These are phyloP conservation scores for Nakataea oryzae DNA, from an alignment of 2,329 filamentous ascomycete genomes.

Conservation along the genomic window DNA sequence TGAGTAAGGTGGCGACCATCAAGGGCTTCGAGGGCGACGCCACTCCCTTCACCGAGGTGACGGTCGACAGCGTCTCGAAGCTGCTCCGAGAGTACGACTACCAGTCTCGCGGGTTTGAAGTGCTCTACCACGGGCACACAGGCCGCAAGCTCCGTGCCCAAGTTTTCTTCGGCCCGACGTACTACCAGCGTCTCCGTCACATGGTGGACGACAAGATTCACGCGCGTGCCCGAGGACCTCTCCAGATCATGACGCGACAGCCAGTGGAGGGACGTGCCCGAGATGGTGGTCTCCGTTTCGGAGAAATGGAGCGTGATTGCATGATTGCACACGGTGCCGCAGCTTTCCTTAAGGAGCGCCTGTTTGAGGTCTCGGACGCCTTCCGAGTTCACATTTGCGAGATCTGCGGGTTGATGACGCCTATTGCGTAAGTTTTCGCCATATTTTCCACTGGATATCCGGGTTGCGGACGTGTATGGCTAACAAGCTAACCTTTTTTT, in stretches of 20 bases:
- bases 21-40: slow-evolving; percentile 95
- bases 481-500: slow-evolving; percentile 19
- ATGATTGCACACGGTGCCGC: slow-evolving; percentile 99
- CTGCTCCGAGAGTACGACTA: slow-evolving; percentile 84
- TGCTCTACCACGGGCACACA: slow-evolving; percentile 98
- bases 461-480: too few species aligned
- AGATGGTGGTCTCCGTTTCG: slow-evolving; percentile 96
- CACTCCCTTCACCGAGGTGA: slow-evolving; percentile 95
- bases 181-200: slow-evolving; percentile 96
- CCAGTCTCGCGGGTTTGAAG: slow-evolving; percentile 92
- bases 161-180: slow-evolving; percentile 94
- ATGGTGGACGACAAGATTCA: slow-evolving; percentile 99
- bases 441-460: neutral
- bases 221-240: slow-evolving; percentile 90
- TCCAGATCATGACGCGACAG: slow-evolving; percentile 94
- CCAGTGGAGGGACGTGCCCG: slow-evolving; percentile 96
- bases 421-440: slow-evolving; percentile 73
- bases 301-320: slow-evolving; percentile 99
- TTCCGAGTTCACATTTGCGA: slow-evolving; percentile 98
- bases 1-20: slow-evolving; percentile 90
- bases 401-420: slow-evolving; percentile 97
- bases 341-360: slow-evolving; percentile 90
- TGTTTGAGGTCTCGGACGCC: slow-evolving; percentile 96
- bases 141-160: slow-evolving; percentile 88
- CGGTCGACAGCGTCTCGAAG: slow-evolving; percentile 83